Percentiles rank a stretch among this genome's conserved stretches.
phyloP scores from a whole-genome alignment of 2,329 filamentous ascomycete genomes.

The Exophiala oligosperma region DNA sequence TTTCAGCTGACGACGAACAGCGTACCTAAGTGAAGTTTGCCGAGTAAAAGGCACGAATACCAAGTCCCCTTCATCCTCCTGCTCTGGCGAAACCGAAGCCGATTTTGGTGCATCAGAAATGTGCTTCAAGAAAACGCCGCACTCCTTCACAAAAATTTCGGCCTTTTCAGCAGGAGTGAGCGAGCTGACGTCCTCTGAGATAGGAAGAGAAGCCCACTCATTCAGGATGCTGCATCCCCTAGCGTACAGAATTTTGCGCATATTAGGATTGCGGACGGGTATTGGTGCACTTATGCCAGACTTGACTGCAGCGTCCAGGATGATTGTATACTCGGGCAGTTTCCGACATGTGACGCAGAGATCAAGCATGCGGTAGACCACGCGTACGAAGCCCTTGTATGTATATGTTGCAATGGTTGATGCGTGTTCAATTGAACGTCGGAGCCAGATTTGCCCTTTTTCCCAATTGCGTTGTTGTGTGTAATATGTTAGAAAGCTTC shows the following conservation, averaged over 20 bases:
- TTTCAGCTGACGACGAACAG: conserved; percentile 7
- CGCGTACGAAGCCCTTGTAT: conserved; percentile 12
- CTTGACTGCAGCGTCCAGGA: conserved; percentile 23
- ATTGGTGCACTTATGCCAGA: conserved; percentile 18
- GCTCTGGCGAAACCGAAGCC: background rate
- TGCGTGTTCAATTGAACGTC: conserved; percentile 18
- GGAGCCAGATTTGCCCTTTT: conserved; percentile 24
- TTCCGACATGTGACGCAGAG: conserved; percentile 26
- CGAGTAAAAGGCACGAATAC: conserved; percentile 4
- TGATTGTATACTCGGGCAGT: conserved; percentile 21
- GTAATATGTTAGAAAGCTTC: conserved; percentile 25
- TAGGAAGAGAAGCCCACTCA: conserved; percentile 18
- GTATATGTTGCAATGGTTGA: conserved; percentile 14
- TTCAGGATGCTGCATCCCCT: conserved; percentile 18
- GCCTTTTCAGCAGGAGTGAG: conserved; percentile 6
- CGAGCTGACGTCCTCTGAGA: conserved; percentile 4
- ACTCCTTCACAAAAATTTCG: conserved; percentile 10
- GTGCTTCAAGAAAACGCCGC: conserved; percentile 11
- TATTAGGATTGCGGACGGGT: conserved; percentile 6
- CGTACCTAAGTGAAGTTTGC: conserved; percentile 4
- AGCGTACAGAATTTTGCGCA: conserved; percentile 11
- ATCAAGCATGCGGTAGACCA: conserved; percentile 28
- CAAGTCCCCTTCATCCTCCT: conserved; percentile 4
- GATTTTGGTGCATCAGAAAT: background rate
- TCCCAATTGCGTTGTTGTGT: conserved; percentile 22